Conservation (phyloP, 2,329 filamentous ascomycete species). For the Chaetomium sp. region DNA sequence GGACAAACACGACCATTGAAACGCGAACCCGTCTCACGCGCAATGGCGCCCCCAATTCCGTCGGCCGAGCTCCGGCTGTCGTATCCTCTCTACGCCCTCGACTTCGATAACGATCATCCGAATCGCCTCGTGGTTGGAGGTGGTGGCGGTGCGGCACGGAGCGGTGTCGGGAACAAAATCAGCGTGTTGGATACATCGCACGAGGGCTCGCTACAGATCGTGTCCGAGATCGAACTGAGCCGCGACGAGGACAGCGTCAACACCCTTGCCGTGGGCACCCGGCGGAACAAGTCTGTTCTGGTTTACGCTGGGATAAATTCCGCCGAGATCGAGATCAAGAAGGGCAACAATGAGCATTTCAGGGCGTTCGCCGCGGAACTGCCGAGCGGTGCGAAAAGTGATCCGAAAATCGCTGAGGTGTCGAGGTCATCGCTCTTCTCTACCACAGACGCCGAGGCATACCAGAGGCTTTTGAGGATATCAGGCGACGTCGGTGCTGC, state of each 20-base stretch:
- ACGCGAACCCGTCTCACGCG: neutral
- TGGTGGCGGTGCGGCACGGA: constrained; percentile 75
- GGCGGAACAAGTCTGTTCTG: constrained; percentile 47
- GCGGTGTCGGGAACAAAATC: constrained; percentile 82
- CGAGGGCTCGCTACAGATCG: constrained; percentile 56
- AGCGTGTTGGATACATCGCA: constrained; percentile 65
- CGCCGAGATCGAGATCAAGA: constrained; percentile 61
- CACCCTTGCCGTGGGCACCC: constrained; percentile 65
- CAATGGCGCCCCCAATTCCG: constrained; percentile 32
- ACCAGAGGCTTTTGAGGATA: constrained; percentile 54
- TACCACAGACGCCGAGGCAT: constrained; percentile 45
- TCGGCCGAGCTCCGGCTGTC: constrained; percentile 60
- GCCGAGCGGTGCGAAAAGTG: constrained; percentile 24
- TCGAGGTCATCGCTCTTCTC: constrained; percentile 49
- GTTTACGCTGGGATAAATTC: constrained; percentile 81
- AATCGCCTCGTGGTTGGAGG: constrained; percentile 75
- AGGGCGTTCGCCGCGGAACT: constrained; percentile 61
- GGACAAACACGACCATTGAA: neutral
- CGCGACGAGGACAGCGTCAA: constrained; percentile 84
- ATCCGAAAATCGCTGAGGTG: constrained; percentile 42
- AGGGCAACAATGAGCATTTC: constrained; percentile 78
- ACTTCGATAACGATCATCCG: constrained; percentile 77
- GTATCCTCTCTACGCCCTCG: constrained; percentile 81
- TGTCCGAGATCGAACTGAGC: constrained; percentile 69
- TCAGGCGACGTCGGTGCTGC: constrained; percentile 63